A percentile compares a stretch with the other conserved stretches of the same genome.
Conservation (phyloP, 1,284 basidiomycete species). For the Cutaneotrichosporon spelunceum region DNA sequence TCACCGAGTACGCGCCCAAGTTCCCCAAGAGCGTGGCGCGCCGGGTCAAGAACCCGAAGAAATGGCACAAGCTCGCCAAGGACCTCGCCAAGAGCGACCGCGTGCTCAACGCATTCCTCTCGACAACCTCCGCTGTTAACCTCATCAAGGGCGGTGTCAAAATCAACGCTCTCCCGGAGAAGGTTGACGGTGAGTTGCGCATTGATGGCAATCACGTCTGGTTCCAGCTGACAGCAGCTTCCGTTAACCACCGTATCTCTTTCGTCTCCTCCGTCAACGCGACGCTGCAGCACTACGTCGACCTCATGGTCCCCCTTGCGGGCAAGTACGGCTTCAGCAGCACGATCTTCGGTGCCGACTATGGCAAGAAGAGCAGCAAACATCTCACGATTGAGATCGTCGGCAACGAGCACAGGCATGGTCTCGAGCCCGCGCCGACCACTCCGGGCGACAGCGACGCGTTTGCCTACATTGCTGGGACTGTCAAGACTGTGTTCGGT, state of each 20-base stretch:
- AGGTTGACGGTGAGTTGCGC: slow-evolving; percentile 37
- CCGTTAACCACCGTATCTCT: slow-evolving; percentile 21
- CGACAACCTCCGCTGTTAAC: slow-evolving; percentile 49
- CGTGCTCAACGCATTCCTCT: slow-evolving; percentile 45
- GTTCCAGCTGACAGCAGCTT: slow-evolving; percentile 3
- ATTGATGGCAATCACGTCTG: too few relatives aligned
- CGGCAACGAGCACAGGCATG: slow-evolving; percentile 18
- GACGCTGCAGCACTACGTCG: slow-evolving; percentile 48
- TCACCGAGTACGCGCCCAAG: slow-evolving; percentile 52
- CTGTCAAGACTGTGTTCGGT: slow-evolving; percentile 50
- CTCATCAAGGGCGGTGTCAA: slow-evolving; percentile 51
- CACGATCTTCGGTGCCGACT: slow-evolving; percentile 33
- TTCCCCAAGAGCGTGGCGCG: slow-evolving; percentile 44
- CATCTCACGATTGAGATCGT: slow-evolving; percentile 19
- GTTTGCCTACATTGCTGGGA: slow-evolving; percentile 52
- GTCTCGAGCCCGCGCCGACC: slow-evolving; percentile 54
- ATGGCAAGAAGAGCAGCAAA: slow-evolving; percentile 2
- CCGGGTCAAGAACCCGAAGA: slow-evolving; percentile 42
- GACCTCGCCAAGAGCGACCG: slow-evolving; percentile 40
- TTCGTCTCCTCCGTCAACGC: slow-evolving; percentile 52
- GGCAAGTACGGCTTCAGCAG: slow-evolving; percentile 49
- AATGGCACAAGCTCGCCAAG: slow-evolving; percentile 51
- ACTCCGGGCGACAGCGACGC: slow-evolving; percentile 47
- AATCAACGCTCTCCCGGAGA: slow-evolving; percentile 52
- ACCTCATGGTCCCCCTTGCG: slow-evolving; percentile 49